Evolutionary conservation across 805 yeast genomes (phyloP), one percentile per base, ranked within the genome.

Genomic region (Metschnikowia continentalis): DNA sequence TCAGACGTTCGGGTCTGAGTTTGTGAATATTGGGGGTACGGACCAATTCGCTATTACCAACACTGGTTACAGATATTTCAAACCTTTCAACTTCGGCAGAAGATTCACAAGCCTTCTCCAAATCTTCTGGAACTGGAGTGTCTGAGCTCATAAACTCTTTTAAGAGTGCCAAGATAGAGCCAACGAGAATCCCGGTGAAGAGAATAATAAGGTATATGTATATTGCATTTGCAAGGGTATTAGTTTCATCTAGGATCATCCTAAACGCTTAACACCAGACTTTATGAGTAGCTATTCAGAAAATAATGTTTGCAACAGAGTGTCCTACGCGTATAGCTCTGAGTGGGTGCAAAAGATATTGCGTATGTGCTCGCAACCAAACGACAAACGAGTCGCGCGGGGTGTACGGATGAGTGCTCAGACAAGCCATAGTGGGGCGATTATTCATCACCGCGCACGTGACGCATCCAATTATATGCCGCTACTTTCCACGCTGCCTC

Each of bases 231-330:
- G 57, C 53, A 37, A 54, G 23, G 22, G 50, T 43, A 35, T 48
- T 54, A 22, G 51, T 52, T 22, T 43, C 54, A 32, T 53, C 51
- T 47, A 52, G 50, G 42, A 53, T 52, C 56, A 54, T 52, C 32
- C 43, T 50, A 26, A 30, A 15, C n/a, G n/a, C n/a, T 17, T 15
- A 11, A 11, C 3, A 22, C 22, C 15, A 11, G 33, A 14, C 35
- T 40, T 15, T 26, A 13, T 20, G n/a, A 42, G 36, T 42, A 42
- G 46, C 46, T 22, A 42, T 10, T 35, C 32, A n/a, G 22, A 26
- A 40, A 11, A 39, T 11, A 37, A 3, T 20, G 6, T 22, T 22
- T 39, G 32, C 42, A 39, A 39, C 32, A 11, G 32, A 39, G 32
- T 22, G 42, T 23, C 32, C 14, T 35, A 35, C 8, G 15, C 17